Base-by-base conservation (phyloP, 2,329 filamentous ascomycete genomes). In the Alternaria hordeiaustralica region DNA sequence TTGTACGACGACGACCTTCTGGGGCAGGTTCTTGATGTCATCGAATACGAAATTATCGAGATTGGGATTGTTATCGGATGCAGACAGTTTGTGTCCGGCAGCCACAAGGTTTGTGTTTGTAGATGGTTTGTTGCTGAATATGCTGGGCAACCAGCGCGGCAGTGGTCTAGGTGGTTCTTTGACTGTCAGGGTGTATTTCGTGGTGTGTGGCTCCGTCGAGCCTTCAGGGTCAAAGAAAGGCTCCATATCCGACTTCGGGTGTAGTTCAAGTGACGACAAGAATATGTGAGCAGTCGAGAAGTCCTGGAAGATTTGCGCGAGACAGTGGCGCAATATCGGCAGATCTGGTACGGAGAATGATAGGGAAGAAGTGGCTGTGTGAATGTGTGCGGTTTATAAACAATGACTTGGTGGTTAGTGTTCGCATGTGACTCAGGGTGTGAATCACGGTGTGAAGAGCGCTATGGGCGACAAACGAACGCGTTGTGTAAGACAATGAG, bases 131-230 rank as follows among this genome's bases (percentile, higher is more conserved):
- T 66, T 61, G 2, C 60, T 70, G 15, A 76, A 61, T 36, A 72
- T 61, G 3, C 41, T 53, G 6, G 71, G 69, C 8, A 73, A 26
- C 63, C 61, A 72, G 10, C 50, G 54, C n/a, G 67, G 61, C 13
- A 63, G 69, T 36, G 70, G 70, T 21, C 72, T 67, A 3, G 67
- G 68, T 12, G 70, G 71, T 6, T 57, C 60, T 33, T 66, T 55
- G 10, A 74, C 68, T 9, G 59, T 62, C 30, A 76, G 60, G 9
- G 71, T 75, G 64, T 75, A 76, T 30, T 61, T 44, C 2, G 72
- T 75, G 3, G 64, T 66, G 30, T 67, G 53, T 6, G 53, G 51
- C 44, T 75, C 75, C 15, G 61, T 70, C 5, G 72, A 68, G 28
- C 67, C 70, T 15, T 65, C 18, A 15, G 68, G 66, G 21, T 77